These are phyloP conservation scores for Rhodotorula sp. DNA, from an alignment of 1,284 basidiomycete genomes.

Conservation along the genomic window DNA sequence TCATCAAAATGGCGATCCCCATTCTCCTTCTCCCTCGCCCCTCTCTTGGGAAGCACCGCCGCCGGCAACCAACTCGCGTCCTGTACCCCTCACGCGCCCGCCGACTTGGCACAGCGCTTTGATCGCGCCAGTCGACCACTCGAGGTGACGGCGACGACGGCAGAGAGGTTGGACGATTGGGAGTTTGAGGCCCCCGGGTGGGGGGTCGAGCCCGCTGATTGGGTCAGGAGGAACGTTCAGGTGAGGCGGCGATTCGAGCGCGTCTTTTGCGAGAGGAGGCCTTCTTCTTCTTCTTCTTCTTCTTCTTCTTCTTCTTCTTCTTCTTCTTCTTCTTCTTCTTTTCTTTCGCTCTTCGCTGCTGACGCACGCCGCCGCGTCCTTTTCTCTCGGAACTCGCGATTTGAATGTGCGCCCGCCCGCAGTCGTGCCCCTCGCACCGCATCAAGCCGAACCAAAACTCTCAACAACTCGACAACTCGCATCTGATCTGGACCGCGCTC, in stretches of 20 bases:
- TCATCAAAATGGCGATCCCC: too few species aligned
- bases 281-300: too few species aligned
- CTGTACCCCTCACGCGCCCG: background rate
- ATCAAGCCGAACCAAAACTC: slow-evolving; percentile 33
- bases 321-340: too few species aligned
- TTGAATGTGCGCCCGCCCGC: background rate
- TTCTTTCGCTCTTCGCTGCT: too few species aligned
- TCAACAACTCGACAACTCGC: slow-evolving; percentile 22
- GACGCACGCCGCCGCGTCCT: too few species aligned
- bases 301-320: too few species aligned
- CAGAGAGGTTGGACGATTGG: slow-evolving; percentile 52
- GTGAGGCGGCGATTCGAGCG: slow-evolving; percentile 23
- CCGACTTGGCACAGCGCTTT: background rate
- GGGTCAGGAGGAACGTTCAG: slow-evolving; percentile 42
- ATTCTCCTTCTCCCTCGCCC: too few species aligned
- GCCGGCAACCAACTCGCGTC: too few species aligned
- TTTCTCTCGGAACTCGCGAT: background rate
- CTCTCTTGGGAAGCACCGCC: too few species aligned
- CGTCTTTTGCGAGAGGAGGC: too few species aligned
- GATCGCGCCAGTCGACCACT: slow-evolving; percentile 42
- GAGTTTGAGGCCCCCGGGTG: slow-evolving; percentile 46
- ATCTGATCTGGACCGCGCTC: slow-evolving; percentile 21
- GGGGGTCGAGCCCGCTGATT: slow-evolving; percentile 40
- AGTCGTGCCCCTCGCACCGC: slow-evolving; percentile 28
- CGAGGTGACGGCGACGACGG: slow-evolving; percentile 48